These are phyloP conservation scores for Hypsizygus marmoreus DNA, from an alignment of 768 basidiomycete species.

Conservation along the genomic window DNA sequence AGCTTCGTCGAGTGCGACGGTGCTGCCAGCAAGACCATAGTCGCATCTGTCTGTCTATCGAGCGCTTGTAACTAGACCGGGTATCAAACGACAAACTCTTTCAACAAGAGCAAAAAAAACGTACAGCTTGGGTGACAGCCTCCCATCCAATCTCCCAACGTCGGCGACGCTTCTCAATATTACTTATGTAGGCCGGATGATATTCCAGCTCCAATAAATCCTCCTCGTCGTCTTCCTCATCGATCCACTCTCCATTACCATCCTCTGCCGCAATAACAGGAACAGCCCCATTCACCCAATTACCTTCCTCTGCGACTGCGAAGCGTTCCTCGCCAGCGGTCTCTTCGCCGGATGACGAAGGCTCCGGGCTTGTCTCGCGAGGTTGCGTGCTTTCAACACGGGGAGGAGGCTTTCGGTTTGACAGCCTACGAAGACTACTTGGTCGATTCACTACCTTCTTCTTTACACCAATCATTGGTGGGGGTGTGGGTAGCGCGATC, in stretches of 20 bases:
- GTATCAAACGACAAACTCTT: neutral
- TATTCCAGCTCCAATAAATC: constrained; percentile 77
- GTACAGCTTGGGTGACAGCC: constrained; percentile 68
- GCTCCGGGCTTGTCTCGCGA: constrained; percentile 78
- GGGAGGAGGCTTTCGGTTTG: constrained; percentile 62
- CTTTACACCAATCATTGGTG: constrained; percentile 48
- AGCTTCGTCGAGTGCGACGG: constrained; percentile 74
- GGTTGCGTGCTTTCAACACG: constrained; percentile 84
- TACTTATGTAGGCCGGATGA: constrained; percentile 70
- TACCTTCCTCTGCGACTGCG: constrained; percentile 40
- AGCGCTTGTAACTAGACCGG: constrained; percentile 67
- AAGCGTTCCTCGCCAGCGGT: constrained; percentile 67
- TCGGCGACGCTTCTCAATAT: constrained; percentile 65
- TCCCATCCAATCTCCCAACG: constrained; percentile 82
- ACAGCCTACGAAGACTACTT: constrained; percentile 23
- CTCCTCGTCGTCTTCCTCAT: constrained; percentile 71
- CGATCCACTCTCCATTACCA: constrained; percentile 66
- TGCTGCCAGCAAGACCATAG: constrained; percentile 71
- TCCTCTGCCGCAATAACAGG: constrained; percentile 30
- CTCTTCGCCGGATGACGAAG: constrained; percentile 75
- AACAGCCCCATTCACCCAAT: constrained; percentile 31
- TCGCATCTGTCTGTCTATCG: constrained; percentile 81
- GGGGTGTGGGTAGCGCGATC: constrained; percentile 51
- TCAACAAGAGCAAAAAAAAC: constrained; percentile 19
- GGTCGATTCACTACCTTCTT: constrained; percentile 29